Conservation (phyloP, 1,284 basidiomycete species). For the Cutaneotrichosporon dermatis region DNA sequence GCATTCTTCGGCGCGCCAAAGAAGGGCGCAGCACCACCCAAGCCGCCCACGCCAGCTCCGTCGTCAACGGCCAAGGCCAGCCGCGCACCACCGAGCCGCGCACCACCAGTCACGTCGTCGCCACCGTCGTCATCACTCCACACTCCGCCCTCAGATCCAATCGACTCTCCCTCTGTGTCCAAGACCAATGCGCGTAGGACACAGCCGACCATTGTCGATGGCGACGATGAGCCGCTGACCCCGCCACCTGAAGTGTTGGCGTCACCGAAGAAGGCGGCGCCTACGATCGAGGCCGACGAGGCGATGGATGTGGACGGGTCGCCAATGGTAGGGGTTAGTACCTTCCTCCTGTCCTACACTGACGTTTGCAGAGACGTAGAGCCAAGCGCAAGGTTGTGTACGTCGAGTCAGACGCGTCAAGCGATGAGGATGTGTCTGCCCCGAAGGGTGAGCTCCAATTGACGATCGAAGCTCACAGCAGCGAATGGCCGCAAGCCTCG, state of each 20-base stretch:
- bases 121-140: constrained; percentile 22
- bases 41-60: constrained; percentile 5
- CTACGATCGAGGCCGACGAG: constrained; percentile 11
- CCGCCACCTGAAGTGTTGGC: not conserved
- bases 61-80: not conserved
- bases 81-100: not conserved
- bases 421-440: constrained; percentile 1
- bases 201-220: constrained; percentile 9
- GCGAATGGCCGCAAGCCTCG: constrained; percentile 15
- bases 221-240: constrained; percentile 11
- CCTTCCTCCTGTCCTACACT: constrained; percentile 3
- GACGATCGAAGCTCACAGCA: not conserved
- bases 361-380: constrained; percentile 22
- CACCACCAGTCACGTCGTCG: constrained; percentile 11
- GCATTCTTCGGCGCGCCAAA: constrained; percentile 49
- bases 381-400: constrained; percentile 47
- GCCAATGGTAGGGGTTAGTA: constrained; percentile 25
- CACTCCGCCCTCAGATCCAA: constrained; percentile 30
- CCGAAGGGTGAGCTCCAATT: not conserved
- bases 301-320: constrained; percentile 29
- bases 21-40: constrained; percentile 19
- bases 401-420: constrained; percentile 39
- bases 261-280: not conserved
- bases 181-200: not conserved
- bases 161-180: constrained; percentile 25